Conservation (phyloP, 139 green algal genomes). For the Klebsormidium nitens region DNA sequence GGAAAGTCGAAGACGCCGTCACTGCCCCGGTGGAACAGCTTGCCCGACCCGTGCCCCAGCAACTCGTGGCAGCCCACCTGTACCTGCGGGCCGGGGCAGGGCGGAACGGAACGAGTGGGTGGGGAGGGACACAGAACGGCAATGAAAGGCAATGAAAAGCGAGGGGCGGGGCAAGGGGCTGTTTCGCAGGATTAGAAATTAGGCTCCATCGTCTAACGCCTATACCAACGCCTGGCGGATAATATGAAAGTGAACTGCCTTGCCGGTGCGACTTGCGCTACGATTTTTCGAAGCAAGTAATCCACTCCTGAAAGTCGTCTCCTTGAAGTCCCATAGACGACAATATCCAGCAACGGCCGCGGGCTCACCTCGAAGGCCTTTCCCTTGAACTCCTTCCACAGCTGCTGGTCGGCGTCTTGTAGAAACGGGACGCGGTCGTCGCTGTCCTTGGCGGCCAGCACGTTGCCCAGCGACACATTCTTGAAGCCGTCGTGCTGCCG, state of each 20-base stretch:
- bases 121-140: not conserved
- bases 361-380: no score
- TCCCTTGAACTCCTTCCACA: no score
- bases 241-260: no score
- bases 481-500: constrained; percentile 18
- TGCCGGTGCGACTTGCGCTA: no score
- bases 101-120: not conserved
- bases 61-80: constrained; percentile 26
- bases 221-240: no score
- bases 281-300: no score
- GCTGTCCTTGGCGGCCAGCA: constrained; percentile 7
- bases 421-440: not conserved
- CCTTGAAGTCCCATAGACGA: no score
- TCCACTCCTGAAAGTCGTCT: no score
- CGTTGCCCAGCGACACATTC: constrained; percentile 31
- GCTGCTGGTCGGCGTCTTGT: no score
- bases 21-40: constrained; percentile 13
- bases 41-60: constrained; percentile 23
- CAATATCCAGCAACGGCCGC: no score
- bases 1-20: constrained; percentile 18
- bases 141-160: not conserved
- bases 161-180: not conserved
- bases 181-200: no score
- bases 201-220: no score
- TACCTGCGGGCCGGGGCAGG: not conserved